Evolutionary conservation across 129 eudicot species (phyloP).

Genomic region (Gnaphalium uliginosum): DNA sequence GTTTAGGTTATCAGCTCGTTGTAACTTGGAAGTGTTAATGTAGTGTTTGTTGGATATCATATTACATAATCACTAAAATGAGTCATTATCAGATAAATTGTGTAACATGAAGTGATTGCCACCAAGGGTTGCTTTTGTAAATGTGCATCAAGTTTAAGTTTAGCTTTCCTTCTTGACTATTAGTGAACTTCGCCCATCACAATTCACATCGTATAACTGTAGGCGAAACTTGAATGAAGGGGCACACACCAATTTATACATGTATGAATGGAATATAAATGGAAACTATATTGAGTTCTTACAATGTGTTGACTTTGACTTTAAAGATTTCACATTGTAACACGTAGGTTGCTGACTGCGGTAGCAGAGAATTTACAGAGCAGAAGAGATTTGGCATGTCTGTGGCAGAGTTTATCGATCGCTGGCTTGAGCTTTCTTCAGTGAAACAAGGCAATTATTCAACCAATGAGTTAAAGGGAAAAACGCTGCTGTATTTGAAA

Average conservation of each 20-base stretch:
- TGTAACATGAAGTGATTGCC: not conserved
- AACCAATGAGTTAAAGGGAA: constrained; percentile 17
- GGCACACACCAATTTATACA: not conserved
- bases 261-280: not conserved
- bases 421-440: constrained; percentile 46
- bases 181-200: not conserved
- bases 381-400: constrained; percentile 76
- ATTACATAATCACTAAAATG: not conserved
- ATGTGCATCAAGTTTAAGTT: not conserved
- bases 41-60: not conserved
- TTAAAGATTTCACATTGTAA: constrained; percentile 12
- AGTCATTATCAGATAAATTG: not conserved
- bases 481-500: constrained; percentile 70
- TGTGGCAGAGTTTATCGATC: constrained; percentile 66
- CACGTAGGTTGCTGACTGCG: constrained; percentile 87
- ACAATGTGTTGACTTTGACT: not conserved
- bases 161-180: not conserved
- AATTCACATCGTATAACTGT: not conserved
- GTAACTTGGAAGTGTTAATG: not conserved
- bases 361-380: constrained; percentile 68
- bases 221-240: not conserved
- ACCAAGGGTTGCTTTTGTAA: not conserved
- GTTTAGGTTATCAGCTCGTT: not conserved
- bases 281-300: not conserved
- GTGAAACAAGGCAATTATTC: constrained; percentile 12